Evolutionary conservation across 1,139 yeast species (phyloP), one percentile per base, ranked within the genome.

Genomic region (Debaryomycetaceae sp.): DNA sequence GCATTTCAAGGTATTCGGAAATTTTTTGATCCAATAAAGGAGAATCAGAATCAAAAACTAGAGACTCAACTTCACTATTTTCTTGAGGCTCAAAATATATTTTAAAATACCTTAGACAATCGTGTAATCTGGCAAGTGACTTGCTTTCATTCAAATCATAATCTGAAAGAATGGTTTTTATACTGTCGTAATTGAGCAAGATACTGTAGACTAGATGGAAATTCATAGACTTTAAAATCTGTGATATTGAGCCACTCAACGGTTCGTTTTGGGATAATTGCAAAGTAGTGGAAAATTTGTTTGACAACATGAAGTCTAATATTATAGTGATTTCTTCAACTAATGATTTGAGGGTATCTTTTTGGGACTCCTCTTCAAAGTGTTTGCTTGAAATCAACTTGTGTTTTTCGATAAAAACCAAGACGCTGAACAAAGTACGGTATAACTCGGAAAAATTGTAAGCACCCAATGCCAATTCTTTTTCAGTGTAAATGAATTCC

Each of bases 371-470:
- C 3, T 46, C 41, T n/a, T 41, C 44, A 34, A 53, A 48, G 41
- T 57, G 45, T 40, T 53, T 55, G 16, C 50, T 52, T 26, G 49
- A 40, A 29, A 37, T 28, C 29, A 53, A 41, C 26, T 54, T 44
- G 29, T 46, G 61, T 31, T 50, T 60, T 35, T 53, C 48, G 31
- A 64, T 55, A 43, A 67, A 67, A 31, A 50, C 50, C 15, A 66
- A 44, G 26, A 65, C 48, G 14, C 47, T 55, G 34, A 63, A 51
- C 16, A 65, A 34, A 0, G 65, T 59, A 17, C 56, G 56, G 41
- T 51, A 55, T 14, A 68, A 51, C 24, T 61, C 70, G 9, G 44
- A 48, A 66, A 72, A 68, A 17, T 54, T 43, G 43, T 66, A 67
- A 9, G 40, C 43, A 3, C 44, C 46, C 19, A 50, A 34, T 7